phyloP scores from a whole-genome alignment of 805 yeast genomes.

The Saturnispora besseyi region DNA sequence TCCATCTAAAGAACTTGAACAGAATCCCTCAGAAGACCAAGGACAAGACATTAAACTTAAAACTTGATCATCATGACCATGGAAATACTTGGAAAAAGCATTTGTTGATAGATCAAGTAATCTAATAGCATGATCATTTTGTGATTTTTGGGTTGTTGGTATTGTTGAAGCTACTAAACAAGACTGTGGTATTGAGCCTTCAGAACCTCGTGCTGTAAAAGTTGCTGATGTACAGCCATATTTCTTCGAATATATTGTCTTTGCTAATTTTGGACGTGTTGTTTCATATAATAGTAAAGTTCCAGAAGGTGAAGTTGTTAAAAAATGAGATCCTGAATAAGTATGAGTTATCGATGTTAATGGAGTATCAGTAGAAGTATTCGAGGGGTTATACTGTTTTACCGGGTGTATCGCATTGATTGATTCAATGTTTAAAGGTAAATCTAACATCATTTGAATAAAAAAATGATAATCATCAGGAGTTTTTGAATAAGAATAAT shows the following conservation, averaged over 20 bases:
- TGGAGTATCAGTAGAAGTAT: neutral
- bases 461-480: neutral
- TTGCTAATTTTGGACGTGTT: conserved; percentile 55
- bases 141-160: conserved; percentile 7
- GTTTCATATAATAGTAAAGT: conserved; percentile 76
- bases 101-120: conserved; percentile 70
- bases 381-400: neutral
- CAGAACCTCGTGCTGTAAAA: conserved; percentile 56
- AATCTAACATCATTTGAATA: neutral
- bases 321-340: conserved; percentile 26
- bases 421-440: neutral
- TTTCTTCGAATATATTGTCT: conserved; percentile 72
- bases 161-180: conserved; percentile 72
- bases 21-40: conserved; percentile 34
- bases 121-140: conserved; percentile 62
- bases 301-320: conserved; percentile 75
- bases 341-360: conserved; percentile 5
- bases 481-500: neutral
- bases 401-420: neutral
- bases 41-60: conserved; percentile 59
- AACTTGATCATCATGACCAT: conserved; percentile 78
- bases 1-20: conserved; percentile 53
- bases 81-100: conserved; percentile 73
- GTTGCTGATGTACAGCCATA: conserved; percentile 86
- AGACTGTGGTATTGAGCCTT: conserved; percentile 41